Conservation (phyloP, 2,329 filamentous ascomycete species). For the Xylaria sp. region DNA sequence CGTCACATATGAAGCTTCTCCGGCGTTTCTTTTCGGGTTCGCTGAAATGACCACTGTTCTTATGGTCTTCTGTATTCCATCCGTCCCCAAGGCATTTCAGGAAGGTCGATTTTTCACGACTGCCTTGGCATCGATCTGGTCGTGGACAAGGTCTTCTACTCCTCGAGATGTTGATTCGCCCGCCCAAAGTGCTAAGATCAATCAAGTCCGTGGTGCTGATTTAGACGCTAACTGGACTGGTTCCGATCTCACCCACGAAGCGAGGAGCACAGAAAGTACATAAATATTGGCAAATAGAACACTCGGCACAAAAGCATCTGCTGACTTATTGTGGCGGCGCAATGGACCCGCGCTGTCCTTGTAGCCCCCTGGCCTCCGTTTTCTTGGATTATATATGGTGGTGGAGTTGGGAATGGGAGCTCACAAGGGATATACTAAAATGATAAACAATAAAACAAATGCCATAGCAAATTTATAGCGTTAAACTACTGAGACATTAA, state of each 20-base stretch:
- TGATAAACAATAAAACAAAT: too few relatives aligned
- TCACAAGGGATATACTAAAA: too few relatives aligned
- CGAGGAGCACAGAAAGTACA: background rate
- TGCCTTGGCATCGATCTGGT: background rate
- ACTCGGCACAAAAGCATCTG: too few relatives aligned
- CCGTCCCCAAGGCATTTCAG: slow-evolving; percentile 25
- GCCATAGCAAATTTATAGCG: too few relatives aligned
- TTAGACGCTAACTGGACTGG: background rate
- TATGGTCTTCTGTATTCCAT: slow-evolving; percentile 33
- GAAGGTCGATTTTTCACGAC: slow-evolving; percentile 1
- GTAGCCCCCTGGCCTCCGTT: too few relatives aligned
- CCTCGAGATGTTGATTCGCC: background rate
- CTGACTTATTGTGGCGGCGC: too few relatives aligned
- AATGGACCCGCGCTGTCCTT: too few relatives aligned
- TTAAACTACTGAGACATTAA: too few relatives aligned
- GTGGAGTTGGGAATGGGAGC: too few relatives aligned
- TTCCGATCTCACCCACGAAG: background rate
- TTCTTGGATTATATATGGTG: too few relatives aligned
- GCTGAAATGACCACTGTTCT: slow-evolving; percentile 27
- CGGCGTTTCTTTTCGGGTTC: slow-evolving; percentile 22
- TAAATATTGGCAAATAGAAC: background rate
- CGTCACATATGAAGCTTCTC: slow-evolving; percentile 23
- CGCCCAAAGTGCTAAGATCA: background rate
- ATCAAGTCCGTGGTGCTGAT: background rate
- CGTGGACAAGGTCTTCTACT: slow-evolving; percentile 14